Evolutionary conservation across 805 yeast genomes (phyloP).

Genomic region (Metschnikowia aberdeeniae): DNA sequence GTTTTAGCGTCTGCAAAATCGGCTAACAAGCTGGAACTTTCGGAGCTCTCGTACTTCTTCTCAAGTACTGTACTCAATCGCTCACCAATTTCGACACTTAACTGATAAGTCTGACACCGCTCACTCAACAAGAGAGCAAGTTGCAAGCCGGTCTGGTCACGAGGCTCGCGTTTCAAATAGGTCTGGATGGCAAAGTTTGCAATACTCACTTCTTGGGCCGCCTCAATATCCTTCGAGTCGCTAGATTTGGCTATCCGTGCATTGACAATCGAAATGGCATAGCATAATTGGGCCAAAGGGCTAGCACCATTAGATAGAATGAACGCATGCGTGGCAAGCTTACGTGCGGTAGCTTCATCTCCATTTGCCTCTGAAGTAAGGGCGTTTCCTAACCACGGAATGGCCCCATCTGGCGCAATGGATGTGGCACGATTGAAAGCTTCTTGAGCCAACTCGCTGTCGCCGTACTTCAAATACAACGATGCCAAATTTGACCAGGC

Average conservation of each 20-base stretch:
- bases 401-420: conserved; percentile 68
- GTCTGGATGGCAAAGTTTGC: conserved; percentile 65
- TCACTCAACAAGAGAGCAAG: conserved; percentile 59
- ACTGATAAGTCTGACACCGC: conserved; percentile 58
- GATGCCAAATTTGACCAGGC: conserved; percentile 84
- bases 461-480: conserved; percentile 65
- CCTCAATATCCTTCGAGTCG: conserved; percentile 52
- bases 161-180: conserved; percentile 59
- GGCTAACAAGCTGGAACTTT: conserved; percentile 42
- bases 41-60: conserved; percentile 51
- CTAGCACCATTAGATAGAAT: conserved; percentile 71
- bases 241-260: conserved; percentile 39
- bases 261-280: conserved; percentile 56
- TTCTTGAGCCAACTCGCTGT: conserved; percentile 65
- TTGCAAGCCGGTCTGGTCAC: conserved; percentile 54
- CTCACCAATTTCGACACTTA: conserved; percentile 47
- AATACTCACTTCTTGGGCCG: conserved; percentile 60
- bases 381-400: conserved; percentile 88
- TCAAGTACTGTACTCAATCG: conserved; percentile 51
- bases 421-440: conserved; percentile 74
- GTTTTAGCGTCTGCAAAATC: conserved; percentile 59
- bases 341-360: conserved; percentile 45
- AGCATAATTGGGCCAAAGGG: conserved; percentile 65
- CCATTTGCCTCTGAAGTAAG: conserved; percentile 52
- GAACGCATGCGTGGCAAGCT: conserved; percentile 72